Evolutionary conservation across 345 rosid genomes (phyloP).

Genomic region (Conringia planisiliqua): DNA sequence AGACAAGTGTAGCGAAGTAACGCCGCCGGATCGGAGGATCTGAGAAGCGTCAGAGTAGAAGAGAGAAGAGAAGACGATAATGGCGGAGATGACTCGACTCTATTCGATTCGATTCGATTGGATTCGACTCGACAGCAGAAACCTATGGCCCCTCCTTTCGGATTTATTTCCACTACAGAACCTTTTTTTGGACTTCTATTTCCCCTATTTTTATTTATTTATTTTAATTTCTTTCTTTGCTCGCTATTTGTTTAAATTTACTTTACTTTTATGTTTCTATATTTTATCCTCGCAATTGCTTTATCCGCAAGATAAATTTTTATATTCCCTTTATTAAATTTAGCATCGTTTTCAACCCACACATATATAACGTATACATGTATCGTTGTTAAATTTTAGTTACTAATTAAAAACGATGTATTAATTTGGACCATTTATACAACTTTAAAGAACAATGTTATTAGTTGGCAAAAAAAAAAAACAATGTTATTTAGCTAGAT

Average conservation of each 20-base stretch:
- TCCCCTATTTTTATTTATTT: neutral
- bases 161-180: constrained; percentile 33
- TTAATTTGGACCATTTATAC: neutral
- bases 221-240: neutral
- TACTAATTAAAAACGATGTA: neutral
- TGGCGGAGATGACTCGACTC: constrained; percentile 34
- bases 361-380: neutral
- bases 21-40: constrained; percentile 35
- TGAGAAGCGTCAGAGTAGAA: constrained; percentile 12
- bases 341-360: neutral
- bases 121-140: constrained; percentile 32
- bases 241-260: neutral
- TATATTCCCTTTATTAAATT: neutral
- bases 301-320: neutral
- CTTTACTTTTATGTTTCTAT: neutral
- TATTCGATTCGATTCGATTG: constrained; percentile 3
- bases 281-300: neutral
- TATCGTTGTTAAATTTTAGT: neutral
- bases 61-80: constrained; percentile 24
- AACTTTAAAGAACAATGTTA: neutral
- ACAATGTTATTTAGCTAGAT: neutral
- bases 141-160: constrained; percentile 34
- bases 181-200: constrained; percentile 32
- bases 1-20: constrained; percentile 21
- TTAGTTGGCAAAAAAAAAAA: too few species aligned